Evolutionary conservation across 2,329 filamentous ascomycete species (phyloP), one percentile per base, ranked within the genome.

Genomic region (Ophiostoma sp.): DNA sequence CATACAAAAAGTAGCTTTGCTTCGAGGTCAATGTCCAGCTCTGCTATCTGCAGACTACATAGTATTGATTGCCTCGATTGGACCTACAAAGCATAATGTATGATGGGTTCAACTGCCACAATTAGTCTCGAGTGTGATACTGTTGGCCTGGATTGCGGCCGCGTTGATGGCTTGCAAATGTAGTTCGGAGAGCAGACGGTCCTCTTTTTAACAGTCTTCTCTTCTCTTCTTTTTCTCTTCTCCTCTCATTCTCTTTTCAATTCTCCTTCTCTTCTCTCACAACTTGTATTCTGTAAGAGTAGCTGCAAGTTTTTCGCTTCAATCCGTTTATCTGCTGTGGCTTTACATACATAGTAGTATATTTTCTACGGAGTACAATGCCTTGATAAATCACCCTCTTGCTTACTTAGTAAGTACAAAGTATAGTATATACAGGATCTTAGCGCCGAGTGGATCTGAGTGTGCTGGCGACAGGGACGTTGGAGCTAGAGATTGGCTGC

Each of bases 401-500:
- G n/a, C n/a, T n/a, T n/a, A n/a, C n/a, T n/a, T n/a, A n/a, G n/a
- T n/a, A n/a, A n/a, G n/a, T 31, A 31, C 27, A 39, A 11, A 39
- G 11, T 39, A 39, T 6, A 39, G 7, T 39, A 41, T 10, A 41
- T 41, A 15, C 39, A 31, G 27, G 1, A 31, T 31, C 39, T 72
- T 73, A 73, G 72, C 73, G 73, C 73, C 70, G 70, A 72, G 69
- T 72, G 72, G 73, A 71, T 69, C 71, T 68, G 67, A 20, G 60
- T 71, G 71, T 72, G 72, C 68, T 72, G 72, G 69, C 71, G 54
- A 65, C 72, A 72, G 71, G 73, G 71, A 68, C 57, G 60, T 68
- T 74, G 52, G 68, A 68, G 67, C 68, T 68, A 69, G 68, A 68
- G 72, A 74, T 74, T 74, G 73, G 73, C 71, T 73, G 73, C 71